Evolutionary conservation across 305 asterid species (phyloP), one percentile per base, ranked within the genome.

Genomic region (Solanum hybrid): DNA sequence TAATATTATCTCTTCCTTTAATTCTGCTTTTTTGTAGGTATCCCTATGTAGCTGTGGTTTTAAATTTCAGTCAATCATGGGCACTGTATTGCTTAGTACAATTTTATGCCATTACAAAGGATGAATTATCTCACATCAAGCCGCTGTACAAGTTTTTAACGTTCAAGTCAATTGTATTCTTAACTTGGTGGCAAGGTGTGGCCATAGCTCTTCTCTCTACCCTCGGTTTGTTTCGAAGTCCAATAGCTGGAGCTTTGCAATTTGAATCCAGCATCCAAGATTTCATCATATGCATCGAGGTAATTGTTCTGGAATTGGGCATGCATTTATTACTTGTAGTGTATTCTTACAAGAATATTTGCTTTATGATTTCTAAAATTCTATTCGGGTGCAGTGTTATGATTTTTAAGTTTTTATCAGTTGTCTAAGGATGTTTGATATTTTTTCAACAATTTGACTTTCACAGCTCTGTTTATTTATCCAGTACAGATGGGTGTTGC

Each of bases 111-210:
- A 95, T 96, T 88, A 95, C 99, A n/a, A 96, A 97, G 92, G 93
- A 92, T 88, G 98, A 97, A 94, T 89, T 97, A 91, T 97, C 98
- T 36, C 99, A 96, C 93, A 97, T 97, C 72, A 94, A 95, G 90
- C 99, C 99, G 64, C 91, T 97, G 88, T 94, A 95, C 94, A 97
- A 97, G 94, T 97, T 97, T 91, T 90, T 96, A 94, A 96, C 97
- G 20, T 97, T 97, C 92, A 97, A 97, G 95, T 97, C 99, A 78
- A 97, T 96, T 86, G 99, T 97, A 92, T 97, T 97, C 94, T 93
- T 97, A 90, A 97, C 99, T 86, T 97, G 99, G 99, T 97, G 99
- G 99, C 99, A 97, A 95, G 99, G 99, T 91, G 94, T 97, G 89
- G 95, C 96, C 46, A 97, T 97, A 91, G 98, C 98, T 91, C 95